Evolutionary conservation across 345 rosid species (phyloP).

Genomic region (Rubroshorea leprosula): DNA sequence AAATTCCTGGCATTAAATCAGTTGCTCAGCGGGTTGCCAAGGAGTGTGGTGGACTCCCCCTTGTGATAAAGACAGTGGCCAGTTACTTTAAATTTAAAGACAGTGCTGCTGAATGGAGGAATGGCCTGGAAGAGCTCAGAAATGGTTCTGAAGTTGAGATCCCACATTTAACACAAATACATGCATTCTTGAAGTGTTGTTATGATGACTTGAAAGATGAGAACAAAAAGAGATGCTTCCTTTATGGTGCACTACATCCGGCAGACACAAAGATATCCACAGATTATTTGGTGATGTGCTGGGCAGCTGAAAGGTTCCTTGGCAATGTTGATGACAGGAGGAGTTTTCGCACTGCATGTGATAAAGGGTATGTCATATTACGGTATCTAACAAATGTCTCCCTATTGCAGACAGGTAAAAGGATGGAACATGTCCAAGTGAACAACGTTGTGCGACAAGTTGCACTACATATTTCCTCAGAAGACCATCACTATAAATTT

Average conservation of each 20-base stretch:
- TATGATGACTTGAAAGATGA: conserved; percentile 21
- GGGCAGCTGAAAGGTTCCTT: conserved; percentile 25
- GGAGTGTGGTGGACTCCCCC: conserved; percentile 25
- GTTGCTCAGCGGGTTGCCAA: conserved; percentile 13
- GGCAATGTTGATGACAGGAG: neutral
- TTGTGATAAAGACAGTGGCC: conserved; percentile 24
- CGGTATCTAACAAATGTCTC: conserved; percentile 16
- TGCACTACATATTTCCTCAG: conserved; percentile 21
- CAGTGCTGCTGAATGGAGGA: conserved; percentile 15
- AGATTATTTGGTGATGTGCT: conserved; percentile 26
- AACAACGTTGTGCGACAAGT: conserved; percentile 9
- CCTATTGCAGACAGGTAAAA: conserved; percentile 17
- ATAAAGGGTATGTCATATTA: conserved; percentile 17
- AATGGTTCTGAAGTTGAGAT: conserved; percentile 12
- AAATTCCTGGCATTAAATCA: conserved; percentile 10
- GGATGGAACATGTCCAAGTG: conserved; percentile 20
- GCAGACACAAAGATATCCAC: conserved; percentile 18
- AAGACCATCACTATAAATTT: neutral
- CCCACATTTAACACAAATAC: conserved; percentile 24
- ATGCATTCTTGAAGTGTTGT: conserved; percentile 14
- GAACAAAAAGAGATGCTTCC: conserved; percentile 23
- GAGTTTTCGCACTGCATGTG: conserved; percentile 7
- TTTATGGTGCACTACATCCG: conserved; percentile 21
- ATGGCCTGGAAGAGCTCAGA: conserved; percentile 7
- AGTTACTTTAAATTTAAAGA: conserved; percentile 20